Percentiles rank a stretch among this genome's conserved stretches.
Conservation (phyloP, 805 yeast species). For the Zygoascus bituminiphila region DNA sequence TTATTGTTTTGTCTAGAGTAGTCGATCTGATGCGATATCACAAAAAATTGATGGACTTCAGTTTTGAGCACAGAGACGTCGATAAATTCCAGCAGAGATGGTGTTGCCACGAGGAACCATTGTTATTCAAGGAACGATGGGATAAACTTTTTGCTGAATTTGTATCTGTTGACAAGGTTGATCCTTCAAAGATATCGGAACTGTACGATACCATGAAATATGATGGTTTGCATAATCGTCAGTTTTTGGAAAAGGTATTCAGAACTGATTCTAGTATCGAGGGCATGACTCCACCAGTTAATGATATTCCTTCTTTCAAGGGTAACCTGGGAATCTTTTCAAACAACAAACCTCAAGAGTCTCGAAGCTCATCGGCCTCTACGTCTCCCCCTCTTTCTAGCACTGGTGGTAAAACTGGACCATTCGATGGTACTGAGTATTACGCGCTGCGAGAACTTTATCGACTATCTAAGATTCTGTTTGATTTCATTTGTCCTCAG, state of each 20-base stretch:
- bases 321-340: conserved; percentile 8
- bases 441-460: conserved; percentile 81
- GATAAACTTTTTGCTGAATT: conserved; percentile 91
- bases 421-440: conserved; percentile 74
- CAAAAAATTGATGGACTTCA: conserved; percentile 70
- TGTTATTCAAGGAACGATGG: conserved; percentile 90
- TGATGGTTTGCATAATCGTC: conserved; percentile 92
- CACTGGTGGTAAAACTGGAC: conserved; percentile 20
- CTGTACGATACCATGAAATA: conserved; percentile 97
- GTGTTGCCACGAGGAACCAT: conserved; percentile 97
- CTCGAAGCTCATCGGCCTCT: conserved; percentile 40
- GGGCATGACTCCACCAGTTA: conserved; percentile 19
- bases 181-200: conserved; percentile 94
- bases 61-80: conserved; percentile 61
- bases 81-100: conserved; percentile 64
- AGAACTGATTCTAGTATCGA: conserved; percentile 43
- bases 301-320: conserved; percentile 18
- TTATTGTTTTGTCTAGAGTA: conserved; percentile 84
- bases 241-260: conserved; percentile 76
- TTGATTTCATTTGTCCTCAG: conserved; percentile 97
- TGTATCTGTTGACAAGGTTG: conserved; percentile 87
- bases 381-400: conserved; percentile 22
- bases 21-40: conserved; percentile 94
- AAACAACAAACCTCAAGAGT: conserved; percentile 55
- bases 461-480: conserved; percentile 80